Conservation (phyloP, 345 rosid genomes). For the Lepidium africanum region DNA sequence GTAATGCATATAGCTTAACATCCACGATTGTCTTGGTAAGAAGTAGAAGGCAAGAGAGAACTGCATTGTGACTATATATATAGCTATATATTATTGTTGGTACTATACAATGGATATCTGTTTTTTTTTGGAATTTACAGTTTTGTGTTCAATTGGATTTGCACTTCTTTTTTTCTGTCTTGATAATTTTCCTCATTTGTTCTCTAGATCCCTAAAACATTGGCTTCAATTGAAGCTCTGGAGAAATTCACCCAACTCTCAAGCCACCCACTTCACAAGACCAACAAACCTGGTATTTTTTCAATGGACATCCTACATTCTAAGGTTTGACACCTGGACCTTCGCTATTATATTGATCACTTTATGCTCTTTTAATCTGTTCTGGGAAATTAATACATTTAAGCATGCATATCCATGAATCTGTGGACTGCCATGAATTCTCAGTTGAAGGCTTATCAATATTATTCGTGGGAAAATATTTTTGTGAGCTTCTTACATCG, state of each 20-base stretch:
- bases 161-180: background rate
- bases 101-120: background rate
- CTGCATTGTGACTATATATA: background rate
- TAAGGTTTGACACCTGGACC: conserved; percentile 44
- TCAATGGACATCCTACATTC: conserved; percentile 66
- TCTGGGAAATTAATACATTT: conserved; percentile 1
- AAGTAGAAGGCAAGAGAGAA: background rate
- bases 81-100: background rate
- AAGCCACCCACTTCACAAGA: conserved; percentile 93
- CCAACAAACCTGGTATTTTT: conserved; percentile 72
- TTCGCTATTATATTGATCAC: background rate
- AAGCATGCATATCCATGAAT: background rate
- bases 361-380: background rate
- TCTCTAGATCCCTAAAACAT: conserved; percentile 59
- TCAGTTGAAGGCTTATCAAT: background rate
- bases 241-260: conserved; percentile 89
- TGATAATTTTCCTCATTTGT: conserved; percentile 10
- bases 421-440: background rate
- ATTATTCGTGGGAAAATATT: background rate
- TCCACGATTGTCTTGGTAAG: background rate
- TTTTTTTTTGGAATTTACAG: background rate
- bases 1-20: conserved; percentile 23
- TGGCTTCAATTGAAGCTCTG: conserved; percentile 59
- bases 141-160: background rate
- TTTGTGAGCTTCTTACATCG: background rate